Percentiles rank a stretch among this genome's conserved stretches.
Evolutionary conservation across 768 basidiomycete genomes (phyloP).

Genomic region (Mrakia gelida): DNA sequence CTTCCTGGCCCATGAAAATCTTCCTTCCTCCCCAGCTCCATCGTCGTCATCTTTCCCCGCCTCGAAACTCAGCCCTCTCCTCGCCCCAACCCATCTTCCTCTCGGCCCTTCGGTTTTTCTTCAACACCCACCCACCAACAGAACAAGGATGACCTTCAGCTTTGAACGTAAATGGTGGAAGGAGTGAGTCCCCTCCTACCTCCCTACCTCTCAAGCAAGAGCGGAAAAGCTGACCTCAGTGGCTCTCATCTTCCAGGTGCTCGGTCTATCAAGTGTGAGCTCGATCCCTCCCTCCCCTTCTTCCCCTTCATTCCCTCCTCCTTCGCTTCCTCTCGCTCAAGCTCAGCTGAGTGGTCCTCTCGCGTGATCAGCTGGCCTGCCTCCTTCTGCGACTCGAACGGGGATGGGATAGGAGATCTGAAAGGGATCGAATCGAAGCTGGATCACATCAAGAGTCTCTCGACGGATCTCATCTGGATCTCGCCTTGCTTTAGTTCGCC

Average conservation of each 20-base stretch:
- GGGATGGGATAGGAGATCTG: slow-evolving; percentile 66
- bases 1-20: too few species aligned
- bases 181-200: background rate
- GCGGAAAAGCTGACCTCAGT: too few species aligned
- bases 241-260: too few species aligned
- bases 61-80: background rate
- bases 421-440: slow-evolving; percentile 61
- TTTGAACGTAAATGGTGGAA: slow-evolving; percentile 6
- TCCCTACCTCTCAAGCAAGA: too few species aligned
- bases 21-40: too few species aligned
- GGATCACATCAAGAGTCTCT: slow-evolving; percentile 64
- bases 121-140: background rate
- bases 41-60: too few species aligned
- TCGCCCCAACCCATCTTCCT: background rate
- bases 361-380: slow-evolving; percentile 50
- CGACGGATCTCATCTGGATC: slow-evolving; percentile 66
- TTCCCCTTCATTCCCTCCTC: background rate
- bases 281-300: background rate
- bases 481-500: slow-evolving; percentile 67
- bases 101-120: background rate
- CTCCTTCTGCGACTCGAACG: slow-evolving; percentile 66
- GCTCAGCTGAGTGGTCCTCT: too few species aligned
- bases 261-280: slow-evolving; percentile 9
- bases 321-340: too few species aligned
- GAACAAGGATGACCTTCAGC: background rate